Base-by-base conservation (phyloP, 352 stramenopile genomes). In the Pythium rhizo-oryzae region DNA sequence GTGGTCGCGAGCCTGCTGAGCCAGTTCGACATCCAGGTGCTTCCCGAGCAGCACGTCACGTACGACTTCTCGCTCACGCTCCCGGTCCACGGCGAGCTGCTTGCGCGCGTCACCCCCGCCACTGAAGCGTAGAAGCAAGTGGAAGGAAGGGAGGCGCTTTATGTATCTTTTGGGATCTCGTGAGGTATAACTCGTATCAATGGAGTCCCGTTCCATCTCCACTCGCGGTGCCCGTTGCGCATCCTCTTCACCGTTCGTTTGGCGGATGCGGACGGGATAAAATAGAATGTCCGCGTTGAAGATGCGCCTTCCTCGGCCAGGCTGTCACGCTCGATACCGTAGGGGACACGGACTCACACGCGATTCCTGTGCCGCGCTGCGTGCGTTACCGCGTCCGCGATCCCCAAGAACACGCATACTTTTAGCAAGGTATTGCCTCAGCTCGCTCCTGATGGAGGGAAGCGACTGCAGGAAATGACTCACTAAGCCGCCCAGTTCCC, bases 1-100 rank as follows among this genome's bases (percentile, higher is more conserved):
- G 60, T 79, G 15, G 44, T 81, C 8, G 66, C 74, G 18, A 77
- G 68, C 41, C 37, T 91, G 46, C 51, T 91, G 24, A 60, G 61
- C 24, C 55, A 65, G 47, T 87, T 86, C 57, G 30, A 79, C 33
- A 63, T 90, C 23, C 5, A 64, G n/a, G 39, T 77, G 16, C 55
- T 62, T 0, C 16, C 35, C 24, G 24, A 43, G 4, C 23, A 74
- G 18, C 39, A 56, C 1, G 55, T 75, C 1, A 69, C 50, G 41
- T 76, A 76, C 52, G 67, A 74, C 41, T 66, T 69, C 16, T 76
- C 69, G 59, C 23, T 76, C 16, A 76, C 69, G 43, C 59, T 79
- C 53, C 53, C 69, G 1, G 41, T 69, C 4, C 53, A 60, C 23
- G 62, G 62, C 1, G 33, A 57, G 43, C 46, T 69, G 13, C 60